Conservation (phyloP, 1,284 basidiomycete genomes). For the Clitocybe nebularis region DNA sequence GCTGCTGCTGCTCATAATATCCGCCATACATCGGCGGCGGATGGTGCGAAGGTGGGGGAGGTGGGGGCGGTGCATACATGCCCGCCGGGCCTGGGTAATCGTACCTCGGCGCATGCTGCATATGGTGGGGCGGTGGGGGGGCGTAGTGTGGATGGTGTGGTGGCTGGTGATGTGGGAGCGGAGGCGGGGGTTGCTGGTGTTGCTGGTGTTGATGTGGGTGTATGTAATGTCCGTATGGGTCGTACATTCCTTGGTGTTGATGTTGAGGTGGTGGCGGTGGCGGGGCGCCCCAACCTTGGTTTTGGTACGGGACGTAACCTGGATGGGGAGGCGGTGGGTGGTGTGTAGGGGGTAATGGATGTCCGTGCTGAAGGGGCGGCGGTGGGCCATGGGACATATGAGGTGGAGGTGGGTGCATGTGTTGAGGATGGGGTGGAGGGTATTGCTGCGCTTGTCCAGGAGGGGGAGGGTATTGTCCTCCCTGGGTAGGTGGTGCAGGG, state of each 20-base stretch:
- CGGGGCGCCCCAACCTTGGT: conserved; percentile 8
- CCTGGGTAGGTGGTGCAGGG: conserved; percentile 14
- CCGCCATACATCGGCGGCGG: conserved; percentile 11
- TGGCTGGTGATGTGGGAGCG: conserved; percentile 13
- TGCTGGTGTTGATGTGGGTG: conserved; percentile 13
- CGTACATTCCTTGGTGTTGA: conserved; percentile 14
- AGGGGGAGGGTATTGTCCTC: conserved; percentile 11
- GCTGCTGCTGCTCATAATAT: conserved; percentile 13
- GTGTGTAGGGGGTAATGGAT: too few species aligned
- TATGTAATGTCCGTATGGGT: conserved; percentile 13
- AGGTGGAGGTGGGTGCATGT: conserved; percentile 5
- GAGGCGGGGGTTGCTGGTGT: conserved; percentile 15
- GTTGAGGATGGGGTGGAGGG: conserved; percentile 18
- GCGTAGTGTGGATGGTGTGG: conserved; percentile 6
- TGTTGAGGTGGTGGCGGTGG: conserved; percentile 11
- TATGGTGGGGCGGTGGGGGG: conserved; percentile 22
- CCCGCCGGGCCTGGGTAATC: conserved; percentile 14
- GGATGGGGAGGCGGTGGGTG: conserved; percentile 8
- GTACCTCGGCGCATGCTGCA: conserved; percentile 22
- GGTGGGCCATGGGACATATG: conserved; percentile 19
- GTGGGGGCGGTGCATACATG: conserved; percentile 11
- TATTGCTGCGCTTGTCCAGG: conserved; percentile 8
- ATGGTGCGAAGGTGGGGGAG: conserved; percentile 8
- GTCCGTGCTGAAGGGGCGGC: conserved; percentile 15
- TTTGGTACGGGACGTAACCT: conserved; percentile 3